Conservation (phyloP, 352 stramenopile genomes). For the Phytopythium chamaehyphon region DNA sequence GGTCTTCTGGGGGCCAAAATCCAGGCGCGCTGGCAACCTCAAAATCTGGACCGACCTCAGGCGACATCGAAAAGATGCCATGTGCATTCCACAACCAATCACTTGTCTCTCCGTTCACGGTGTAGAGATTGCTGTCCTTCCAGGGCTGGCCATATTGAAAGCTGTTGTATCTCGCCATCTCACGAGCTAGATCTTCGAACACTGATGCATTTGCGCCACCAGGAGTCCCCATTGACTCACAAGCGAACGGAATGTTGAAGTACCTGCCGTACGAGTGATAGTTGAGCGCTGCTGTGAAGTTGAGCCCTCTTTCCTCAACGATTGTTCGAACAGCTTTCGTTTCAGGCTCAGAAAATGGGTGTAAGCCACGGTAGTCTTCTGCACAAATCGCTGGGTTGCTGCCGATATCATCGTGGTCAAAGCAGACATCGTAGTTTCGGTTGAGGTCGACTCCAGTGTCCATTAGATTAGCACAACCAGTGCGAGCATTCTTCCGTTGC, state of each 20-base stretch:
- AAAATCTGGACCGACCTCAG: slow-evolving; percentile 73
- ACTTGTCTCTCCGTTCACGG: slow-evolving; percentile 84
- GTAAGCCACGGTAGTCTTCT: slow-evolving; percentile 68
- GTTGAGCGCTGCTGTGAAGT: slow-evolving; percentile 69
- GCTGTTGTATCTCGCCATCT: slow-evolving; percentile 74
- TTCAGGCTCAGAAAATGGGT: slow-evolving; percentile 78
- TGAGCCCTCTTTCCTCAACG: slow-evolving; percentile 40
- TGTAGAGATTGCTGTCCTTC: slow-evolving; percentile 84
- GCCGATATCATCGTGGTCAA: slow-evolving; percentile 48
- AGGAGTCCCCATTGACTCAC: slow-evolving; percentile 51
- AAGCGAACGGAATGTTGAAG: slow-evolving; percentile 83
- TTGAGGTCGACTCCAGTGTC: slow-evolving; percentile 78
- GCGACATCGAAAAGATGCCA: slow-evolving; percentile 82
- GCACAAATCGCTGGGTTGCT: slow-evolving; percentile 63
- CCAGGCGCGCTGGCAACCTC: slow-evolving; percentile 24
- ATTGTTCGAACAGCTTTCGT: slow-evolving; percentile 67
- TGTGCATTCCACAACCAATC: slow-evolving; percentile 85
- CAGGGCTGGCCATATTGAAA: slow-evolving; percentile 77
- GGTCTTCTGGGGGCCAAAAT: slow-evolving; percentile 62
- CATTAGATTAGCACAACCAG: slow-evolving; percentile 22
- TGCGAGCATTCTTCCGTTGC: slow-evolving; percentile 66
- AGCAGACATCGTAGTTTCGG: slow-evolving; percentile 84
- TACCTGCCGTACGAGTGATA: slow-evolving; percentile 85
- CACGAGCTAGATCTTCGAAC: slow-evolving; percentile 47
- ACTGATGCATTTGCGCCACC: slow-evolving; percentile 23